Conservation (phyloP, 2,329 filamentous ascomycete genomes). For the Elsinoe perseae region DNA sequence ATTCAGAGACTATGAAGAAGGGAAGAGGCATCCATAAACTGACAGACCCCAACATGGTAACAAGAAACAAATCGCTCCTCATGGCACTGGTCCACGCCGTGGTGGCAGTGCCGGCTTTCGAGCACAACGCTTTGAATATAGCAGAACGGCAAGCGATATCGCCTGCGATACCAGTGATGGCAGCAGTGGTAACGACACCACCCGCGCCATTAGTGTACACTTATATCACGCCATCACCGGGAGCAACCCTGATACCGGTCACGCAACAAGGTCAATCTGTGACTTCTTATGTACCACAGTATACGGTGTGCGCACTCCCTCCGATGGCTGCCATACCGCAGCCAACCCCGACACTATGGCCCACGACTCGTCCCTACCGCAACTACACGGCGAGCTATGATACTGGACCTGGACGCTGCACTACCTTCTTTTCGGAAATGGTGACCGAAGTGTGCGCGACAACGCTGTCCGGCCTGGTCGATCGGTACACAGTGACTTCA, state of each 20-base stretch:
- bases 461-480: constrained; percentile 35
- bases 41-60: background rate
- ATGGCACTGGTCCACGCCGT: background rate
- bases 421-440: constrained; percentile 35
- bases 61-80: background rate
- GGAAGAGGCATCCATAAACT: background rate
- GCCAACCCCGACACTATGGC: constrained; percentile 23
- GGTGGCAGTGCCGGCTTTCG: background rate
- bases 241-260: constrained; percentile 35
- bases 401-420: constrained; percentile 32
- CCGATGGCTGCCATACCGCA: constrained; percentile 30
- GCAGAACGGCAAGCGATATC: background rate
- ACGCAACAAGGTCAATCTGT: constrained; percentile 38
- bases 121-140: constrained; percentile 1
- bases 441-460: constrained; percentile 39
- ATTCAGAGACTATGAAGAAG: no score
- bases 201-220: constrained; percentile 19
- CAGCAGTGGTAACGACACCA: constrained; percentile 1
- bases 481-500: constrained; percentile 34
- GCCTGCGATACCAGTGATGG: background rate
- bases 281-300: constrained; percentile 36
- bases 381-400: constrained; percentile 32
- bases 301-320: constrained; percentile 37
- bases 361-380: constrained; percentile 30
- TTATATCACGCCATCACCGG: constrained; percentile 37